Evolutionary conservation across 352 stramenopile genomes (phyloP), one percentile per base, ranked within the genome.

Genomic region (Globisporangium splendens): DNA sequence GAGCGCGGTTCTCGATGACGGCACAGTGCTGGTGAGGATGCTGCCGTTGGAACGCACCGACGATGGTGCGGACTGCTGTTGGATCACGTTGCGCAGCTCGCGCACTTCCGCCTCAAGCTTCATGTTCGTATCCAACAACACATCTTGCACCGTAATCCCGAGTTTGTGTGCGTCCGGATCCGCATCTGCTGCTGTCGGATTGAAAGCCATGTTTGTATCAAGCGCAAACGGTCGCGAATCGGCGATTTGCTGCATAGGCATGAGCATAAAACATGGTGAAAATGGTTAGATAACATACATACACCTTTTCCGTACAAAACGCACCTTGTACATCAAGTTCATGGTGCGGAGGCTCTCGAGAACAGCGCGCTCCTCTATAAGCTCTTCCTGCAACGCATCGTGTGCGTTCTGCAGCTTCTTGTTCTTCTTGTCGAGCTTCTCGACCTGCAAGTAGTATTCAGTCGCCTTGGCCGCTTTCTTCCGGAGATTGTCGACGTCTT

Each of bases 271-370:
- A 42, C 17, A 57, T 12, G 44, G 22, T n/a, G 24, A 33, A 43
- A 43, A 31, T 31, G 11, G 38, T 43, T 12, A 61, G 28, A 18
- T 18, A 31, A 20, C 6, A 28, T 28, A 35, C 22, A 56, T 10
- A 39, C 13, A 22, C 35, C 2, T 31, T 6, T 7, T 12, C 46
- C 35, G 48, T n/a, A 59, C n/a, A 38, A 17, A 35, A 31, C 41
- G 22, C 62, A 75, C 68, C 65, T 87, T 89, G 59, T 89, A 89
- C 63, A 83, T 81, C 1, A 83, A 50, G 44, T 83, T 84, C 68
- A 87, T 86, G 2, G 76, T 76, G 12, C 73, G 74, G 2, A 88
- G 61, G 62, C 83, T 93, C 41, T 89, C 79, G 42, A 85, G 70
- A 14, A 93, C 58, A 20, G 72, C 75, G 28, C 76, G 75, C 31